Percentiles rank a stretch among this genome's conserved stretches.
These are phyloP conservation scores for Pythium plurisporium DNA, from an alignment of 352 stramenopile species.

Conservation along the genomic window DNA sequence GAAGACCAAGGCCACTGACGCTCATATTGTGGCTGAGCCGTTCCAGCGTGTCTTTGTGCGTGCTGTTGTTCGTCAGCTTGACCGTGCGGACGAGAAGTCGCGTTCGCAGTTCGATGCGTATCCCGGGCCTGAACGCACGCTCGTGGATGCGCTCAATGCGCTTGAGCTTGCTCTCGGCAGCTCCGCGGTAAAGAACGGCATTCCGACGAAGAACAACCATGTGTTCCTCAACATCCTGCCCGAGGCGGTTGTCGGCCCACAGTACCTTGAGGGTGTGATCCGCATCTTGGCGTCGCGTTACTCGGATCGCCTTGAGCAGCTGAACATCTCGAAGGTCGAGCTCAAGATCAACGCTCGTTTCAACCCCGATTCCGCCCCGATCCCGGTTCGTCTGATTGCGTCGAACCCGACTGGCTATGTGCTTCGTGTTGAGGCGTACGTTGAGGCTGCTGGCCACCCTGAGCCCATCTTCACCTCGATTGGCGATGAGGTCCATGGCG, in stretches of 20 bases:
- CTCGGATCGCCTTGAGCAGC: constrained; percentile 85
- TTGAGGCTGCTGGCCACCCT: constrained; percentile 90
- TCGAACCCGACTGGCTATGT: constrained; percentile 99
- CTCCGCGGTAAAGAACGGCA: constrained; percentile 76
- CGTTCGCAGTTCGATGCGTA: constrained; percentile 88
- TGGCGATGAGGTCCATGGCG: constrained; percentile 82
- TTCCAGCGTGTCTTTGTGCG: constrained; percentile 96
- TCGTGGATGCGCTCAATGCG: constrained; percentile 98
- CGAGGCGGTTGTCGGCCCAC: constrained; percentile 91
- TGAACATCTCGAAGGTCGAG: constrained; percentile 96
- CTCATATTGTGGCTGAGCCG: constrained; percentile 81
- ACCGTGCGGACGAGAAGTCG: constrained; percentile 66
- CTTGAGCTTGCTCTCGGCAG: constrained; percentile 95
- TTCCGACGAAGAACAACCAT: constrained; percentile 95
- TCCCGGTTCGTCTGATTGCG: constrained; percentile 94
- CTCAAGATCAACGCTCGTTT: constrained; percentile 95
- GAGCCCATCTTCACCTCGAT: constrained; percentile 90
- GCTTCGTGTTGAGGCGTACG: constrained; percentile 98
- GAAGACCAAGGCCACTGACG: constrained; percentile 84
- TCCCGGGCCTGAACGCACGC: constrained; percentile 93
- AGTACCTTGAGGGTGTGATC: constrained; percentile 96
- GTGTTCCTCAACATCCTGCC: constrained; percentile 99
- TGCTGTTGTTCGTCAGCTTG: constrained; percentile 90
- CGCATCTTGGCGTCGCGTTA: constrained; percentile 84
- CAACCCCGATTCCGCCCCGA: constrained; percentile 89